Evolutionary conservation across 495 filamentous ascomycete species (phyloP), one percentile per base, ranked within the genome.

Genomic region (Niebla homalea): DNA sequence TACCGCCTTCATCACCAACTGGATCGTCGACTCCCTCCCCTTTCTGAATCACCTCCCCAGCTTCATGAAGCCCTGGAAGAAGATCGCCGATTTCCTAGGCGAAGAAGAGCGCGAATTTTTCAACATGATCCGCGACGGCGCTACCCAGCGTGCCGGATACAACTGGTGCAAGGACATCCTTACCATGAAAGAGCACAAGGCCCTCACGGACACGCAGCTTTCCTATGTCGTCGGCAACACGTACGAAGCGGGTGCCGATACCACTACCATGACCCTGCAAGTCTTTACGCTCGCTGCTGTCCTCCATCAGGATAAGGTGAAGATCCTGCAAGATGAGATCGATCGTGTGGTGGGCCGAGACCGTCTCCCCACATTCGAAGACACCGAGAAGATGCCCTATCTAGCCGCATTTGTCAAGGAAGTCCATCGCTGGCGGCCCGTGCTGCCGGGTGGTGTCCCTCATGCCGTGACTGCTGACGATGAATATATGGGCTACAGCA

Each of bases 261-360:
- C 69, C 0, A 68, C 68, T 12, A 59, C 64, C 18, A 60, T 48
- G 37, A 65, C 62, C 1, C 49, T 72, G 25, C 5, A 15, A 6
- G 22, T 58, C 20, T 75, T 77, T 50, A 66, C 73, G 57, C 56
- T 73, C 0, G 72, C 70, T 8, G 72, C 75, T 66, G 62, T 57
- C 0, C 25, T 73, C 3, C 73, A 63, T 55, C 75, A 75, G 0
- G 64, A 73, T 0, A 71, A 70, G 0, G 73, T 76, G 46, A 55
- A 59, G 16, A 74, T 70, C 22, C 76, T 77, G 4, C 77, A 77
- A 53, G 72, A 67, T 6, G 78, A 84, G 55, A 62, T 85, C 37
- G 78, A 82, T 55, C 52, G 58, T 12, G 69, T 79, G 2, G 56
- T 77, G 2, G 73, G 75, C 2, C 26, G 48, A 0, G 41, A 53